Evolutionary conservation across 768 basidiomycete species (phyloP), one percentile per base, ranked within the genome.

Genomic region (Trametes gibbosa): DNA sequence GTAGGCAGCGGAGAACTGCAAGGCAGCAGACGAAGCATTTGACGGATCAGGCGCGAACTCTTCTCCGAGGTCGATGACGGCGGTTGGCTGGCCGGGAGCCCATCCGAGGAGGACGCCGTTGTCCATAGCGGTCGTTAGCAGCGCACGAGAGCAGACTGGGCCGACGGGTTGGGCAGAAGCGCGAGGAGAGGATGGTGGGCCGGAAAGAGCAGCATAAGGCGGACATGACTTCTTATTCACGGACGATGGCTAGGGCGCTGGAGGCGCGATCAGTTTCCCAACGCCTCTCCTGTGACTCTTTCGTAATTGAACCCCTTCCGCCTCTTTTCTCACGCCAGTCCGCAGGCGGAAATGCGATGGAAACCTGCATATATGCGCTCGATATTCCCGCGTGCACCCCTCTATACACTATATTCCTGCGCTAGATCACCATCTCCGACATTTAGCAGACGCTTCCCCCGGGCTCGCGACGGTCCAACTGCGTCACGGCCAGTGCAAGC

Each of bases 31-130:
- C 10, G 65, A 54, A 24, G 65, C 49, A 52, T 63, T 56, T 37
- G 50, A 50, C 53, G 66, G 63, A 53, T 58, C 61, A 46, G 56
- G 58, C 29, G 61, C 49, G 46, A 59, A 48, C 35, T 61, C 53
- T 48, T 63, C 63, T 8, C 61, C 63, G 55, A 66, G 61, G 58
- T 64, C 61, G 39, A 66, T 64, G 51, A 64, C 58, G 19, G 63
- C 56, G 10, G 63, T 58, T 23, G 63, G 57, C 17, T 56, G 63
- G 9, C 58, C 58, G 32, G 62, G 63, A 14, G 56, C 50, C 56
- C 64, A 55, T 24, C 61, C 61, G 58, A 37, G 50, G 24, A 46
- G 49, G 42, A 48, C 54, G 27, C 55, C 35, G 49, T 45, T 19
- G n/a, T 63, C 59, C 64, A 65, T 65, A 56, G 14, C 25, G 55